Conservation (phyloP, 2,329 filamentous ascomycete genomes). For the Exophiala lecanii-corni region DNA sequence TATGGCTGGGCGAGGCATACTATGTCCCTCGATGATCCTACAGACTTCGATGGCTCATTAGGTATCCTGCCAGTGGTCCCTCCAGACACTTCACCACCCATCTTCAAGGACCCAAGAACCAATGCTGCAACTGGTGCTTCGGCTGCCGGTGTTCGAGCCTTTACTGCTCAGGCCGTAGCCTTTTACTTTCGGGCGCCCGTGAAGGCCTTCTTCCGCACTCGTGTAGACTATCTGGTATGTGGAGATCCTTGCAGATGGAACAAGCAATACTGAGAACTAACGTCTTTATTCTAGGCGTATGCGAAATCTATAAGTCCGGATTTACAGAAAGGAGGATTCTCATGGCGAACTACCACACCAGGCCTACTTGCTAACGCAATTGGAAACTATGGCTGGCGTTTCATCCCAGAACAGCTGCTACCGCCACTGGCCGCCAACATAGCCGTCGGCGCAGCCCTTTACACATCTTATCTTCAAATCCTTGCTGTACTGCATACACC, state of each 20-base stretch:
- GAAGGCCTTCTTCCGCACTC: constrained; percentile 85
- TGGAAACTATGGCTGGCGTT: constrained; percentile 58
- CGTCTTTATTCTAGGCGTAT: constrained; percentile 46
- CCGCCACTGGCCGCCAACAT: constrained; percentile 61
- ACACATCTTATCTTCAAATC: constrained; percentile 59
- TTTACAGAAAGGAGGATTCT: constrained; percentile 45
- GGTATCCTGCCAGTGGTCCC: constrained; percentile 18
- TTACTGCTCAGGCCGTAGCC: constrained; percentile 76
- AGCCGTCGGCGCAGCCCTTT: constrained; percentile 57
- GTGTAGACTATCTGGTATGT: constrained; percentile 68
- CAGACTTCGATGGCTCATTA: constrained; percentile 21
- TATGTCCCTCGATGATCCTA: constrained; percentile 25
- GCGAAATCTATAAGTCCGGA: constrained; percentile 59
- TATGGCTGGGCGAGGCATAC: constrained; percentile 16
- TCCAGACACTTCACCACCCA: constrained; percentile 19
- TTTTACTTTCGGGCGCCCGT: constrained; percentile 91
- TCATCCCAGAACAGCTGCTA: constrained; percentile 60
- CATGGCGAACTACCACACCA: constrained; percentile 57
- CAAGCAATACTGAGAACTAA: constrained; percentile 10
- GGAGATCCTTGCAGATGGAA: background rate
- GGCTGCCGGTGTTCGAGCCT: constrained; percentile 75
- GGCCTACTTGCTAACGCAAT: constrained; percentile 59
- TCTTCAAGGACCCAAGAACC: constrained; percentile 46
- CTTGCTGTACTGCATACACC: constrained; percentile 56
- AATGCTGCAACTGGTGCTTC: constrained; percentile 70